Conservation (phyloP, 192 early-diverging fungal genomes). For the Dissophora ornata region DNA sequence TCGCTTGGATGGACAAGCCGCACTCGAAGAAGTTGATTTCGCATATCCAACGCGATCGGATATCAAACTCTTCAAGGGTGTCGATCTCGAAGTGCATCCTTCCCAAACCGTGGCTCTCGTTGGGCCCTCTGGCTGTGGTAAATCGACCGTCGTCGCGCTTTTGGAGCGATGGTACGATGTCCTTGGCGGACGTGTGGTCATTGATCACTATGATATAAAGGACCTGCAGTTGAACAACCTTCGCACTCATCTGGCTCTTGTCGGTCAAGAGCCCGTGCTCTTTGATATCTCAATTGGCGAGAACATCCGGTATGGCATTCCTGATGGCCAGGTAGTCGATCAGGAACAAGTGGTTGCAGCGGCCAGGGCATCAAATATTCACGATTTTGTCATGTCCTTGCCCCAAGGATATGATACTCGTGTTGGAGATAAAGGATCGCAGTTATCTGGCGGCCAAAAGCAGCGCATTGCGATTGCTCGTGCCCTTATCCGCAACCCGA, state of each 20-base stretch:
- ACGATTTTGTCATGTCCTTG: conserved; percentile 59
- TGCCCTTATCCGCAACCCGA: conserved; percentile 71
- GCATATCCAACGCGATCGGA: conserved; percentile 72
- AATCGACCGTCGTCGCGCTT: conserved; percentile 73
- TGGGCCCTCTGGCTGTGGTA: conserved; percentile 77
- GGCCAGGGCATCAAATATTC: conserved; percentile 63
- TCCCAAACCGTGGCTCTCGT: conserved; percentile 83
- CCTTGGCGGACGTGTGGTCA: conserved; percentile 49
- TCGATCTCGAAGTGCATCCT: conserved; percentile 64
- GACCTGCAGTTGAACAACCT: conserved; percentile 57
- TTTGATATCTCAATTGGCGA: conserved; percentile 53
- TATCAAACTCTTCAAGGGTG: conserved; percentile 67
- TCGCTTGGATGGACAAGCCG: conserved; percentile 34
- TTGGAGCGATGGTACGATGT: conserved; percentile 70
- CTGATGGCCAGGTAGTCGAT: conserved; percentile 48
- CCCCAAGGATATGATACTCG: conserved; percentile 67
- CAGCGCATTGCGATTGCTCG: conserved; percentile 79
- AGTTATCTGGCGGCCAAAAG: conserved; percentile 73
- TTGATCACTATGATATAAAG: conserved; percentile 59
- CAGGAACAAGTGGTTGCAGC: conserved; percentile 59
- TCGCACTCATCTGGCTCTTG: conserved; percentile 63
- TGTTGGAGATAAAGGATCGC: conserved; percentile 69
- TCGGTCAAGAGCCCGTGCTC: conserved; percentile 55
- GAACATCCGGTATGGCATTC: conserved; percentile 66
- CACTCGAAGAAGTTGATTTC: conserved; percentile 54